Conservation (phyloP, 2,329 filamentous ascomycete genomes). For the Fusarium musae region DNA sequence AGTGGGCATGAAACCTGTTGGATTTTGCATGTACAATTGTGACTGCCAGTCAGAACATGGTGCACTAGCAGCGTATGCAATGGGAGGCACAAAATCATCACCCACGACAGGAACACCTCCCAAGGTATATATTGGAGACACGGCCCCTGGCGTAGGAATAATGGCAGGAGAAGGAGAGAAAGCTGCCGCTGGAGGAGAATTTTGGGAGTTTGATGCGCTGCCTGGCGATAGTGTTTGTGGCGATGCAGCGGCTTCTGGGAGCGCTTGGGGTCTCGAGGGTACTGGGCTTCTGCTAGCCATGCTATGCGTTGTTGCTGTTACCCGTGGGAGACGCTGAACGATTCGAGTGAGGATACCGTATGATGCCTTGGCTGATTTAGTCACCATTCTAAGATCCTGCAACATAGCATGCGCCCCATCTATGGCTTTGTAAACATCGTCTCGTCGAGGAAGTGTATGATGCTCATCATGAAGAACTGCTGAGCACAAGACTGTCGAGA, state of each 20-base stretch:
- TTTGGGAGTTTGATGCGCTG: background rate
- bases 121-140: conserved; percentile 19
- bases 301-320: conserved; percentile 34
- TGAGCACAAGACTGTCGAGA: conserved; percentile 61
- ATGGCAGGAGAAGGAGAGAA: conserved; percentile 4
- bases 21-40: conserved; percentile 18
- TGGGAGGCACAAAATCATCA: background rate
- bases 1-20: conserved; percentile 3
- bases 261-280: conserved; percentile 9
- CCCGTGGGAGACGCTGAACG: conserved; percentile 43
- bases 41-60: conserved; percentile 29
- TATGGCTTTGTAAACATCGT: conserved; percentile 55
- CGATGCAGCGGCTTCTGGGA: background rate
- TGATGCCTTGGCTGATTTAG: conserved; percentile 48
- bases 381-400: conserved; percentile 44
- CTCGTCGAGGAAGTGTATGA: conserved; percentile 52
- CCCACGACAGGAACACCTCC: background rate
- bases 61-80: conserved; percentile 7
- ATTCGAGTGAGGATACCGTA: conserved; percentile 49
- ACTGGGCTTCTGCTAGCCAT: conserved; percentile 5
- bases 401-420: conserved; percentile 50
- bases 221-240: conserved; percentile 6
- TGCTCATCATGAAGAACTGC: conserved; percentile 62
- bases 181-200: conserved; percentile 6
- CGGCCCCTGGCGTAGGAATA: background rate